Evolutionary conservation across 805 yeast species (phyloP), one percentile per base, ranked within the genome.

Genomic region (Kluyveromyces lactis): DNA sequence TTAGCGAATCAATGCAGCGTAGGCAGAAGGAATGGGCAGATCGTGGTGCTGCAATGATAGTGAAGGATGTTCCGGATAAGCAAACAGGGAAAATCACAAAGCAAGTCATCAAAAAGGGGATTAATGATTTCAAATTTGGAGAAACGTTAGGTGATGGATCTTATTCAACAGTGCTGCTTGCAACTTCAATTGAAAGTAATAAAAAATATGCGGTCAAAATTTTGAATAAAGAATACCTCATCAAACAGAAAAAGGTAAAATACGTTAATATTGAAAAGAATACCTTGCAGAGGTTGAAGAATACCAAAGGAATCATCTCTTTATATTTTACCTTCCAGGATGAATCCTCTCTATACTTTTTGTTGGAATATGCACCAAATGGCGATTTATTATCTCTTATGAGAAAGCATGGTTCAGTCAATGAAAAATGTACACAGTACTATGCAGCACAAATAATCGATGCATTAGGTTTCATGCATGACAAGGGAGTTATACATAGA

Each of bases 111-210:
- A 72, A 58, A 60, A 68, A 55, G 60, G 76, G 63, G 16, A 94
- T 86, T 10, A 77, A 79, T 48, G 98, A 92, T 56, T 92, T 89
- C 60, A 81, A 79, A 46, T 86, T 92, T 56, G 94, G 95, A 8
- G 78, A 85, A 13, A 78, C 82, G 32, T 73, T 92, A 21, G 99
- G 99, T 23, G 95, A 86, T 56, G 99, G 99, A 2, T 86, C 96
- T 5, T 92, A 90, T 57, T 87, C 97, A 8, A 89, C 95, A 1
- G 99, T 90, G 3, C 74, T 77, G 49, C 73, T 86, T 29, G 98
- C 97, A 0, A 73, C 85, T 1, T 95, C 92, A 45, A 86, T 77
- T 51, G 64, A 62, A 19, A 81, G 84, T 33, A 71, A 73, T 42
- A 77, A 81, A 43, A 81, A 89, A 13, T 84, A 79, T 56, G 95